A percentile compares a stretch with the other conserved stretches of the same genome.
phyloP scores from a whole-genome alignment of 495 filamentous ascomycete species.

The Trichocladium uniseriatum region DNA sequence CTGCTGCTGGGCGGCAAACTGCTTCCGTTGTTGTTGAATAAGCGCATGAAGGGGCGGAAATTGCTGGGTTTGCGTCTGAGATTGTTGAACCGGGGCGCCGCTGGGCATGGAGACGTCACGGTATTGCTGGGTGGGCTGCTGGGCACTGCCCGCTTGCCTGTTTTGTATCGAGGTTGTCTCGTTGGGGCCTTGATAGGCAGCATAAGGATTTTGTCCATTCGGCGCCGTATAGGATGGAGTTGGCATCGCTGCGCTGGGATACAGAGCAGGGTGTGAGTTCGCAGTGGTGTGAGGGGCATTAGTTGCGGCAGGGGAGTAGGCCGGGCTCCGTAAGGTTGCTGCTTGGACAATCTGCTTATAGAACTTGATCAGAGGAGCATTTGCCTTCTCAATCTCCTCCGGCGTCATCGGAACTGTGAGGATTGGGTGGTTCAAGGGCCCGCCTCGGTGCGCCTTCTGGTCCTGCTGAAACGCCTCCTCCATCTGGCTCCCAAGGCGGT shows the following conservation, averaged over 20 bases:
- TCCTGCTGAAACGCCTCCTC: slow-evolving; percentile 33
- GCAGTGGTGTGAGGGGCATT: not conserved
- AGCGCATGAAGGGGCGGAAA: too few species aligned
- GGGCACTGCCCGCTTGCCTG: not conserved
- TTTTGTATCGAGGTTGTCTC: not conserved
- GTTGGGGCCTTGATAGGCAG: not conserved
- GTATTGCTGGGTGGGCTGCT: not conserved
- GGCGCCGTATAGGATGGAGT: not conserved
- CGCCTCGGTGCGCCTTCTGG: slow-evolving; percentile 13
- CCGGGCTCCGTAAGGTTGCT: not conserved
- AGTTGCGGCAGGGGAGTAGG: not conserved
- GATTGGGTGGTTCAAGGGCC: not conserved
- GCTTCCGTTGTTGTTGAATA: slow-evolving; percentile 8
- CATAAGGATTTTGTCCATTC: not conserved
- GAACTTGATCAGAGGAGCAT: slow-evolving; percentile 1
- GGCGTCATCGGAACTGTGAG: not conserved
- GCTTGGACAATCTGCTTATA: slow-evolving; percentile 2
- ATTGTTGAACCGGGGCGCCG: not conserved
- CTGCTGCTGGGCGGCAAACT: not conserved
- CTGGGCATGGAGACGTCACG: too few species aligned
- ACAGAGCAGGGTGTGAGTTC: not conserved
- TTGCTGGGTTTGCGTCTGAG: not conserved
- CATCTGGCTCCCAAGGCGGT: slow-evolving; percentile 17
- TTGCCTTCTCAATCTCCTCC: slow-evolving; percentile 8
- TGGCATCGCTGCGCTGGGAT: not conserved